Evolutionary conservation across 2,329 filamentous ascomycete species (phyloP), one percentile per base, ranked within the genome.

Genomic region (Metarhizium robertsii): DNA sequence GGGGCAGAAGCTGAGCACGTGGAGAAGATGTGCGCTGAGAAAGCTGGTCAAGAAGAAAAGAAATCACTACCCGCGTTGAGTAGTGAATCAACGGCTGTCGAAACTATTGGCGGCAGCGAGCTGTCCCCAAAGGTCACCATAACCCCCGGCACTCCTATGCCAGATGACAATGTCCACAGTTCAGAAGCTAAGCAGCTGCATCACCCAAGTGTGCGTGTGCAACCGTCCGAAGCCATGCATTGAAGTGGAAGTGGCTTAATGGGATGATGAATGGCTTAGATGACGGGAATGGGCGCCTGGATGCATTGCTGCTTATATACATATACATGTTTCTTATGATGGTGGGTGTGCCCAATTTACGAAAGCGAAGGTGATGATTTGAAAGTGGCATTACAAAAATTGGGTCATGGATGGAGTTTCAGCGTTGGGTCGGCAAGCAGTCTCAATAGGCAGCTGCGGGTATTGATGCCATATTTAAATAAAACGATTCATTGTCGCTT

Each of bases 111-210:
- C 6, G 43, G 46, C 13, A 49, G 30, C n/a, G 20, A 45, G n/a
- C 29, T 57, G 7, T 56, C 56, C 14, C 59, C 57, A 10, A 48
- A 51, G 18, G 54, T 58, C 2, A 58, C 50, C 4, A n/a, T 59
- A 20, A 55, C 53, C 10, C 55, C 58, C 0, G 77, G 74, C 16
- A 80, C 79, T 1, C 77, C 79, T 2, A 69, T 67, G 0, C 64
- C 69, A 0, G 57, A 59, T 1, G 69, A 72, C 3, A 68, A 66
- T 1, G 40, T 55, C 14, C 62, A 61, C 11, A 65, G 68, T 6
- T 60, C 69, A 3, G 72, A 74, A 50, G 67, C 68, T 4, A 80
- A 80, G 66, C 72, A 73, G 55, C 66, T 79, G 5, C 75, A 74
- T 6, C 66, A 69, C 51, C 64, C 73, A 6, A 66, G 65, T n/a